These are phyloP conservation scores for Penicillium malachiteum DNA, from an alignment of 495 filamentous ascomycete genomes.

Conservation along the genomic window DNA sequence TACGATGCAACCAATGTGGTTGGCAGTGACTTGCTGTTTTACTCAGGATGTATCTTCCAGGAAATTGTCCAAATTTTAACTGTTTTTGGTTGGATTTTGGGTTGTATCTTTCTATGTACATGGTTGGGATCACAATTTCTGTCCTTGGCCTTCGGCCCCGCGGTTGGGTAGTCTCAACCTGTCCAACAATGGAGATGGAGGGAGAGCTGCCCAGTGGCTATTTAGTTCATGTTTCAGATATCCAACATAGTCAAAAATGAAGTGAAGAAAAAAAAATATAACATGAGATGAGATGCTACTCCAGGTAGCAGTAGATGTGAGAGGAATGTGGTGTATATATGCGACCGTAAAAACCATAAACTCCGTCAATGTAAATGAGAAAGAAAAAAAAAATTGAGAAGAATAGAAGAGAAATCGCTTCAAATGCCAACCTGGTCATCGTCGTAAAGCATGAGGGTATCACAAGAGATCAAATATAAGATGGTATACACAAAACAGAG, in stretches of 20 bases:
- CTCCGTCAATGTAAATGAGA: slow-evolving; percentile 7
- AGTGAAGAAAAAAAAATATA: slow-evolving; percentile 6
- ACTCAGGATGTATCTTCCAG: not conserved
- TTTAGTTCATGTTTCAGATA: slow-evolving; percentile 4
- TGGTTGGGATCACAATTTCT: slow-evolving; percentile 13
- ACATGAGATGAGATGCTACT: slow-evolving; percentile 12
- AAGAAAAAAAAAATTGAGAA: slow-evolving; percentile 1
- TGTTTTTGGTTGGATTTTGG: not conserved
- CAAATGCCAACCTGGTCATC: slow-evolving; percentile 12
- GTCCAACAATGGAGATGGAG: not conserved
- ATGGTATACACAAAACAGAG: slow-evolving; percentile 25
- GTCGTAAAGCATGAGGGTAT: slow-evolving; percentile 27
- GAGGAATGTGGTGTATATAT: slow-evolving; percentile 8
- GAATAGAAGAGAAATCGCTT: slow-evolving; percentile 10
- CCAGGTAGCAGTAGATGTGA: not conserved
- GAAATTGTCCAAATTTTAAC: not conserved
- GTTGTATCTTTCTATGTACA: slow-evolving; percentile 9
- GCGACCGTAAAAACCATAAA: slow-evolving; percentile 9
- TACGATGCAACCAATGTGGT: slow-evolving; percentile 6
- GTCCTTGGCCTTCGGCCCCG: not conserved
- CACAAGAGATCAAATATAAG: slow-evolving; percentile 17
- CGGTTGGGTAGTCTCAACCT: slow-evolving; percentile 22
- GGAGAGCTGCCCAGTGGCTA: slow-evolving; percentile 16
- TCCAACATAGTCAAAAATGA: not conserved
- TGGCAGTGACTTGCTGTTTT: not conserved